Evolutionary conservation across 2,329 filamentous ascomycete genomes (phyloP).

Genomic region (Fusarium caatingaense): DNA sequence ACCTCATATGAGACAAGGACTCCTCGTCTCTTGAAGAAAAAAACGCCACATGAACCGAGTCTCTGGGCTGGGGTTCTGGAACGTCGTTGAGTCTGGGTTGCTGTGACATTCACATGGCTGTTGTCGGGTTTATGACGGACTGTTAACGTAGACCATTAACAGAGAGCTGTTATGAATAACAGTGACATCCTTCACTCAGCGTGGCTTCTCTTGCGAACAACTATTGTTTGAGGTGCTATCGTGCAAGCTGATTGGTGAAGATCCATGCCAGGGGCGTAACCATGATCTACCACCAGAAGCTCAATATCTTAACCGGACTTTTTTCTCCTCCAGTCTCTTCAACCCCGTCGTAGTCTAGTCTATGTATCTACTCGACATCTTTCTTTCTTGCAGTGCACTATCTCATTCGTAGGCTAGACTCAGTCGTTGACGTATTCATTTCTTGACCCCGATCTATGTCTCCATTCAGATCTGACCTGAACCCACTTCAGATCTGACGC

Average conservation of each 20-base stretch:
- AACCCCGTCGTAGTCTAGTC: neutral
- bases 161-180: neutral
- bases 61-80: neutral
- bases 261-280: neutral
- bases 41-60: neutral
- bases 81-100: neutral
- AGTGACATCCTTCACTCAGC: neutral
- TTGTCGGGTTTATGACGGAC: neutral
- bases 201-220: neutral
- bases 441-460: neutral
- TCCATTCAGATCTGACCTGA: neutral
- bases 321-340: neutral
- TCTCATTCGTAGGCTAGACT: neutral
- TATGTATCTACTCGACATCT: neutral
- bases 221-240: neutral
- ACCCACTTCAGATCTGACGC: neutral
- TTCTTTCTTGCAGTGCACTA: neutral
- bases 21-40: neutral
- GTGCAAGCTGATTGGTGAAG: neutral
- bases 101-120: neutral
- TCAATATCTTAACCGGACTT: neutral
- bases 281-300: neutral
- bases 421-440: neutral
- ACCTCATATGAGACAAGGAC: neutral
- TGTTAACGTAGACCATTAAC: neutral